Conservation (phyloP, 2,329 filamentous ascomycete genomes). For the Paracoccidioides brasiliensis region DNA sequence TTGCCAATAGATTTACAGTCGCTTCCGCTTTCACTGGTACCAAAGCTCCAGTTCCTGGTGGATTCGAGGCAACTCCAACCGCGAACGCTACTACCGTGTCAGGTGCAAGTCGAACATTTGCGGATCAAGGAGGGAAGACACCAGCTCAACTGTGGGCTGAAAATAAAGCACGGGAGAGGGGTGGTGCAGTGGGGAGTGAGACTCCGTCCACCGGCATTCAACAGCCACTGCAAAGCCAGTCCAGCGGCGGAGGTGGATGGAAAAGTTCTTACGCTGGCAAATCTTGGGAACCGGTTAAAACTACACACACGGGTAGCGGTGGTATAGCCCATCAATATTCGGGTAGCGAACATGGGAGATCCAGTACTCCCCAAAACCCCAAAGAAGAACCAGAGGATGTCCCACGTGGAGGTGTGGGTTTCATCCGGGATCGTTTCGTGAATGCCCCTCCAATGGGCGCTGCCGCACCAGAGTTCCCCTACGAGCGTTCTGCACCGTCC, state of each 20-base stretch:
- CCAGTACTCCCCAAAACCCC: not conserved
- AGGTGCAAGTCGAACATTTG: conserved; percentile 80
- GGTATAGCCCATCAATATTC: conserved; percentile 17
- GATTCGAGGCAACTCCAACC: conserved; percentile 48
- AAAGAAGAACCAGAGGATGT: conserved; percentile 34
- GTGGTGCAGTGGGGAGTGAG: conserved; percentile 40
- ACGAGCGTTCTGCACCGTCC: conserved; percentile 31
- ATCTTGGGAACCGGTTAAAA: conserved; percentile 75
- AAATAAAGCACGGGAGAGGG: conserved; percentile 75
- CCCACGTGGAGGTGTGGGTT: conserved; percentile 52
- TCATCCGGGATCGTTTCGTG: conserved; percentile 73
- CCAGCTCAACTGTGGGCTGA: conserved; percentile 96
- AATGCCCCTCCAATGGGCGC: conserved; percentile 55
- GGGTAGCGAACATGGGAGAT: not conserved
- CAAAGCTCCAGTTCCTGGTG: conserved; percentile 69
- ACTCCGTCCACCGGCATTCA: conserved; percentile 27
- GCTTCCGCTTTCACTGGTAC: conserved; percentile 68
- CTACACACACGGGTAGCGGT: conserved; percentile 52
- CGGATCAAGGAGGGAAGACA: conserved; percentile 88
- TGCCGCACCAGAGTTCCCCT: conserved; percentile 28
- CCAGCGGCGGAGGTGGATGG: conserved; percentile 64
- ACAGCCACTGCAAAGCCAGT: conserved; percentile 50
- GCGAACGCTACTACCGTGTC: conserved; percentile 50
- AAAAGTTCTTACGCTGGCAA: conserved; percentile 86
- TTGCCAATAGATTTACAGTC: conserved; percentile 75